A percentile compares a stretch with the other conserved stretches of the same genome.
Conservation (phyloP, 441 rosid genomes). For the Pelargonium cotyledonis region DNA sequence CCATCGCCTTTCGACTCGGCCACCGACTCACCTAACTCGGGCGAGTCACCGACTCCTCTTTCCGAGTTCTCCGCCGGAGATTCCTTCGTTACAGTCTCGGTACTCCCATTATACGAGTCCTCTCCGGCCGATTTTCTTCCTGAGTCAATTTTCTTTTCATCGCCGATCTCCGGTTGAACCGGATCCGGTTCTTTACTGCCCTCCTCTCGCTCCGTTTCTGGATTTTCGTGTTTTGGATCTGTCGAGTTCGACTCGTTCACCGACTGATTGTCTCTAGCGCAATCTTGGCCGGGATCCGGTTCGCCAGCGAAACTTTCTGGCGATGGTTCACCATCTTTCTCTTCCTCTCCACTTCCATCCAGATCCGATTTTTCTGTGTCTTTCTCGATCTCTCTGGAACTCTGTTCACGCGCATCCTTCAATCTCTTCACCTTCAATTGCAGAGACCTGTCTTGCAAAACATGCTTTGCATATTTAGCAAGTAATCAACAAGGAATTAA, state of each 20-base stretch:
- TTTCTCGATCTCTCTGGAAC: not conserved
- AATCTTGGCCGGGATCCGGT: not conserved
- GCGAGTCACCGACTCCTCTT: conserved; percentile 22
- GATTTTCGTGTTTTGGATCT: not conserved
- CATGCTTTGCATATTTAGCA: too few species aligned
- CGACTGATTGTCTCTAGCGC: not conserved
- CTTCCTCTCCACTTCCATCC: not conserved
- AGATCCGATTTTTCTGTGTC: not conserved
- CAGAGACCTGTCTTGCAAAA: not conserved
- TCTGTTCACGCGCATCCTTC: not conserved
- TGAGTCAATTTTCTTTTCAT: conserved; percentile 11
- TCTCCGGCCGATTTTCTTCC: conserved; percentile 15
- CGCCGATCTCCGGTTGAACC: not conserved
- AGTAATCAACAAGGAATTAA: not conserved
- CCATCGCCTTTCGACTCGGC: conserved; percentile 5
- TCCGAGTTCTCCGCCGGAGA: not conserved
- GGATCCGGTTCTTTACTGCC: not conserved
- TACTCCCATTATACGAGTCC: conserved; percentile 36
- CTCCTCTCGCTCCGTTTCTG: not conserved
- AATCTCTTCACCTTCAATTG: not conserved
- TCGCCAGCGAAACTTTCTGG: not conserved
- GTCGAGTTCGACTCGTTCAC: conserved; percentile 1
- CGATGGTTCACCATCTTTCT: not conserved
- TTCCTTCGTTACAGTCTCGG: conserved; percentile 33
- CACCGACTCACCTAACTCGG: conserved; percentile 30